These are phyloP conservation scores for Cucumis melo DNA, from an alignment of 306 rosid species.

Conservation along the genomic window DNA sequence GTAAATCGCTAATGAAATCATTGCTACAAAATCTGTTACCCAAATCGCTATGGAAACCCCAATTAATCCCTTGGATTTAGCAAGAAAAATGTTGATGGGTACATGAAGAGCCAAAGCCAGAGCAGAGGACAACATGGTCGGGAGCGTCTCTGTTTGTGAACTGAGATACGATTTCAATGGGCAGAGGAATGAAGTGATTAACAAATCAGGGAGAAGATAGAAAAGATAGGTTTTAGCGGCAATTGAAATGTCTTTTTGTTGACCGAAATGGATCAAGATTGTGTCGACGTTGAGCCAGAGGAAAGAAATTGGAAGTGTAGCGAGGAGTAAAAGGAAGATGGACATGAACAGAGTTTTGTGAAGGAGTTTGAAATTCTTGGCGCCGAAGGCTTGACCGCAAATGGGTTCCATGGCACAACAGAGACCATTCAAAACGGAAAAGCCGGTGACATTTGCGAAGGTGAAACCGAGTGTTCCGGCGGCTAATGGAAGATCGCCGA, in stretches of 20 bases:
- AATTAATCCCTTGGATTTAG: conserved; percentile 44
- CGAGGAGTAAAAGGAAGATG: conserved; percentile 29
- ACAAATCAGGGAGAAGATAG: conserved; percentile 65
- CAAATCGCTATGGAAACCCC: conserved; percentile 78
- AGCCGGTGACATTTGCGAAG: conserved; percentile 89
- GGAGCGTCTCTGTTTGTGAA: conserved; percentile 53
- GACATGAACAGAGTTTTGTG: conserved; percentile 78
- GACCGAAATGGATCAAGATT: conserved; percentile 60
- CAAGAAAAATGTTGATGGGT: conserved; percentile 52
- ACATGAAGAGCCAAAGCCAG: conserved; percentile 53
- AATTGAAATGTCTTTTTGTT: conserved; percentile 40
- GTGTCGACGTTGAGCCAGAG: conserved; percentile 75
- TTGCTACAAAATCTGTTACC: conserved; percentile 56
- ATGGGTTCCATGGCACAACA: conserved; percentile 85
- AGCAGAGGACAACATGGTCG: conserved; percentile 62
- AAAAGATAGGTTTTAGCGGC: conserved; percentile 38
- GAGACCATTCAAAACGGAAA: conserved; percentile 73
- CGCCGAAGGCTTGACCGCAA: conserved; percentile 91
- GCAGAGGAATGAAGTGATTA: conserved; percentile 48
- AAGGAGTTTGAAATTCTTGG: conserved; percentile 56
- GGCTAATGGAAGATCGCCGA: conserved; percentile 63
- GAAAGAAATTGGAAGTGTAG: conserved; percentile 52
- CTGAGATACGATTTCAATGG: conserved; percentile 74
- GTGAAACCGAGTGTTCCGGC: conserved; percentile 73
- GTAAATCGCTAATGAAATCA: conserved; percentile 41